Conservation (phyloP, 2,329 filamentous ascomycete species). For the Thelonectria rubi region DNA sequence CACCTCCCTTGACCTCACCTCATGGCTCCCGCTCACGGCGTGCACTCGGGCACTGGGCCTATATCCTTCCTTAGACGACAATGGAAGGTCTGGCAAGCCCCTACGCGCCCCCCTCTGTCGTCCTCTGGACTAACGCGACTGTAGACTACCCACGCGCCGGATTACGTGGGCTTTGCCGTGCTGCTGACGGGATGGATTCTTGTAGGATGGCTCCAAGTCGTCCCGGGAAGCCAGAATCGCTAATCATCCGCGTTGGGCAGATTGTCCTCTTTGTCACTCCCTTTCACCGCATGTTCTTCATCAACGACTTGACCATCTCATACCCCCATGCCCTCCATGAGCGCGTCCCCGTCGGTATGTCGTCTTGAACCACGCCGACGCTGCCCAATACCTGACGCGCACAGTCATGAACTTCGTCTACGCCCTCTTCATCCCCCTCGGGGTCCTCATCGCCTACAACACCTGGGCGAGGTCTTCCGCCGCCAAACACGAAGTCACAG, state of each 20-base stretch:
- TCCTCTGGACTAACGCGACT: background rate
- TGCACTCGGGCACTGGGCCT: slow-evolving; percentile 31
- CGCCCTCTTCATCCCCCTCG: slow-evolving; percentile 75
- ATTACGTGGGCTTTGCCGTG: slow-evolving; percentile 81
- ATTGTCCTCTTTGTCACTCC: slow-evolving; percentile 67
- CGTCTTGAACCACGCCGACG: background rate
- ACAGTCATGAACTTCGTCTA: slow-evolving; percentile 80
- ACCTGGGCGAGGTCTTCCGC: slow-evolving; percentile 66
- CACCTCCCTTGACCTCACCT: slow-evolving; percentile 6
- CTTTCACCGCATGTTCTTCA: slow-evolving; percentile 93
- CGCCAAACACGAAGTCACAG: slow-evolving; percentile 86
- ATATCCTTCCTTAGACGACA: slow-evolving; percentile 50
- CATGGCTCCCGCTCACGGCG: slow-evolving; percentile 42
- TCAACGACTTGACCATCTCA: slow-evolving; percentile 84
- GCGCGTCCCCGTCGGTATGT: slow-evolving; percentile 79
- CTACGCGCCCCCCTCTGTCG: background rate
- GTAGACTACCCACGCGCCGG: slow-evolving; percentile 83
- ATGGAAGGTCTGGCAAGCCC: slow-evolving; percentile 54
- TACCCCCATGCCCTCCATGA: slow-evolving; percentile 88
- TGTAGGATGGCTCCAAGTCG: slow-evolving; percentile 50
- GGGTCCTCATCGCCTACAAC: slow-evolving; percentile 73
- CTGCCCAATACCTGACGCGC: background rate
- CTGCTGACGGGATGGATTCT: slow-evolving; percentile 74
- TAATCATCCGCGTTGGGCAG: slow-evolving; percentile 34
- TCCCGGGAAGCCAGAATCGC: slow-evolving; percentile 11